These are phyloP conservation scores for Phytophthora hibernalis DNA, from an alignment of 352 stramenopile species.

Conservation along the genomic window DNA sequence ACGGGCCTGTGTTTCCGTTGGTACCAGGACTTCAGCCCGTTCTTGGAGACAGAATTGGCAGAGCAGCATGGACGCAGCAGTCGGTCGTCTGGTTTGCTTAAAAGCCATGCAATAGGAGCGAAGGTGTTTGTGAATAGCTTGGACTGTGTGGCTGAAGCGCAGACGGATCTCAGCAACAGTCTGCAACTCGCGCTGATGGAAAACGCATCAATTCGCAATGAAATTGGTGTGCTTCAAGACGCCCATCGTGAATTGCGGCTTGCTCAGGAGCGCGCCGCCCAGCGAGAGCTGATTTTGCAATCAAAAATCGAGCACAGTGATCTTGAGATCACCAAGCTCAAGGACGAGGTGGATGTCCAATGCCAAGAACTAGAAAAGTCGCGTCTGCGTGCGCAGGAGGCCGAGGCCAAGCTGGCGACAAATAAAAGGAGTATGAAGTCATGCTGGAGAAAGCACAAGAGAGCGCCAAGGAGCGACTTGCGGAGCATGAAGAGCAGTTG, in stretches of 20 bases:
- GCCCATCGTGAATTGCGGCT: conserved; percentile 53
- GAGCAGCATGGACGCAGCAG: conserved; percentile 37
- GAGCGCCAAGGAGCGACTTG: conserved; percentile 52
- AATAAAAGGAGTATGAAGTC: conserved; percentile 53
- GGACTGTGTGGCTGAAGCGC: conserved; percentile 67
- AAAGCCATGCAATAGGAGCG: conserved; percentile 8
- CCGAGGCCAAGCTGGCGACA: conserved; percentile 41
- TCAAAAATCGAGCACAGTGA: conserved; percentile 48
- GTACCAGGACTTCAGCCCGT: conserved; percentile 84
- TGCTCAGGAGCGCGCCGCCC: conserved; percentile 33
- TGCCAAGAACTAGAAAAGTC: conserved; percentile 46
- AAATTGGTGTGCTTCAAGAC: conserved; percentile 63
- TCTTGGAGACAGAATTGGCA: conserved; percentile 64
- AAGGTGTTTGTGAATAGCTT: conserved; percentile 58
- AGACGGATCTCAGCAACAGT: conserved; percentile 64
- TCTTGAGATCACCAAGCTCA: conserved; percentile 45
- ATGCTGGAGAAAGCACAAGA: conserved; percentile 58
- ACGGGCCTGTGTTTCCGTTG: conserved; percentile 82
- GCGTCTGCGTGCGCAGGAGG: conserved; percentile 44
- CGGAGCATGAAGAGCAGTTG: conserved; percentile 70
- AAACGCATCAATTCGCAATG: conserved; percentile 79
- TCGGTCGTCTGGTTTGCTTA: conserved; percentile 22
- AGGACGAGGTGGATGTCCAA: conserved; percentile 47
- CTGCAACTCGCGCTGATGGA: conserved; percentile 76
- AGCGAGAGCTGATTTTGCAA: conserved; percentile 37